Base-by-base conservation (phyloP, 2,329 filamentous ascomycete genomes). In the Microcyclospora tardicrescens region DNA sequence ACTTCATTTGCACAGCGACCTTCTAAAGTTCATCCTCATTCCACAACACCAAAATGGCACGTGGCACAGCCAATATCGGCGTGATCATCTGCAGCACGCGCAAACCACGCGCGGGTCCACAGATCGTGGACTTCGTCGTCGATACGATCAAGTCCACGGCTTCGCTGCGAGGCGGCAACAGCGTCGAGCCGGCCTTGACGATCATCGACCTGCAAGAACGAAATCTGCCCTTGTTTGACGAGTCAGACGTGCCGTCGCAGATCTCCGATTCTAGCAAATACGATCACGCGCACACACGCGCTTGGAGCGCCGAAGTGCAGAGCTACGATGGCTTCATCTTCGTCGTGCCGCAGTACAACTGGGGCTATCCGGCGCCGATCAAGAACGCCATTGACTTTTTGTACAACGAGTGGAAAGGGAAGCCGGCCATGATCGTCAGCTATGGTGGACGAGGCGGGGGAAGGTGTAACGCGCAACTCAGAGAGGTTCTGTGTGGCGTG, bases 381-480 rank as follows among this genome's bases (percentile, higher is more conserved):
- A 79, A 79, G 61, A 79, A 77, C 50, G 73, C 75, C 5, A 65
- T 79, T 39, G 75, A 79, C 52, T 78, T 74, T 49, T 62, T 79
- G 1, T 68, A 64, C 47, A 58, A 76, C 47, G 73, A 77, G 50
- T 77, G 72, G 69, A 64, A 56, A 16, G 69, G 66, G 8, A 77
- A 77, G 53, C 68, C 72, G 0, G 64, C 63, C 13, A 57, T 60
- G 34, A 61, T 77, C 40, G 63, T 78, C 16, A 69, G 63, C 40
- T 77, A 77, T 55, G 73, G 74, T 4, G 63, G 63, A 0, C 44
- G 53, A 3, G 67, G 68, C 27, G 68, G 67, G 2, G 36, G 13
- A 13, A 35, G 42, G 40, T 24, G 19, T 24, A 24, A 24, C 16
- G 30, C 16, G 15, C 30, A 32, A 10, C 30, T 32, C 30, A 32